Conservation (phyloP, 2,329 filamentous ascomycete species). For the Colletotrichum coccodes region DNA sequence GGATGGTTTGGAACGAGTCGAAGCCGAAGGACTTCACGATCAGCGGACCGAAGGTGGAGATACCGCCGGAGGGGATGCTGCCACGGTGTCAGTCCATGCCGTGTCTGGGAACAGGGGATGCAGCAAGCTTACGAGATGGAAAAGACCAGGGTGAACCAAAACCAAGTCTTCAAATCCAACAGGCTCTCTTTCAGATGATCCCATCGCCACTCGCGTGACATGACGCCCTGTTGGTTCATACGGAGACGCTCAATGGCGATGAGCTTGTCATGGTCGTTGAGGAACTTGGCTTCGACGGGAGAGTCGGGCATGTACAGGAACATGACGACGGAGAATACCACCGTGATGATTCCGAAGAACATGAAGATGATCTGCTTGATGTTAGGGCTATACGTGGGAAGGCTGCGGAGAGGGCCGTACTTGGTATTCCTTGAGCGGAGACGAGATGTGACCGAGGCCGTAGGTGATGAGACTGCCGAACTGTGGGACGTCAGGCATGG, state of each 20-base stretch:
- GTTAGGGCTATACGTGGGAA: slow-evolving; percentile 20
- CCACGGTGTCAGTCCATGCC: background rate
- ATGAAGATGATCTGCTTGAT: slow-evolving; percentile 59
- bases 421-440: slow-evolving; percentile 56
- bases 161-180: slow-evolving; percentile 53
- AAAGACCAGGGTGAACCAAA: slow-evolving; percentile 56
- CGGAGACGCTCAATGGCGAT: slow-evolving; percentile 67
- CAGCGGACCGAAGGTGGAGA: slow-evolving; percentile 67
- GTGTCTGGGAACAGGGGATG: background rate
- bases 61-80: slow-evolving; percentile 64
- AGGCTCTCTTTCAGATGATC: slow-evolving; percentile 51
- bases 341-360: slow-evolving; percentile 62
- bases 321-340: slow-evolving; percentile 59
- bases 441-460: slow-evolving; percentile 62
- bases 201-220: slow-evolving; percentile 51
- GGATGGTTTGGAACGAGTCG: slow-evolving; percentile 63
- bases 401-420: slow-evolving; percentile 37
- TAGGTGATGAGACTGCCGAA: slow-evolving; percentile 67
- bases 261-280: slow-evolving; percentile 64
- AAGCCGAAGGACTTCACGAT: slow-evolving; percentile 69
- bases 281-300: slow-evolving; percentile 67
- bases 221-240: slow-evolving; percentile 59
- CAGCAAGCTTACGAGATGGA: slow-evolving; percentile 57
- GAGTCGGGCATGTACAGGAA: slow-evolving; percentile 71
- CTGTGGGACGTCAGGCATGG: slow-evolving; percentile 37